Evolutionary conservation across 2,329 filamentous ascomycete genomes (phyloP), one percentile per base, ranked within the genome.

Genomic region (Colletotrichum neosansevieriae): DNA sequence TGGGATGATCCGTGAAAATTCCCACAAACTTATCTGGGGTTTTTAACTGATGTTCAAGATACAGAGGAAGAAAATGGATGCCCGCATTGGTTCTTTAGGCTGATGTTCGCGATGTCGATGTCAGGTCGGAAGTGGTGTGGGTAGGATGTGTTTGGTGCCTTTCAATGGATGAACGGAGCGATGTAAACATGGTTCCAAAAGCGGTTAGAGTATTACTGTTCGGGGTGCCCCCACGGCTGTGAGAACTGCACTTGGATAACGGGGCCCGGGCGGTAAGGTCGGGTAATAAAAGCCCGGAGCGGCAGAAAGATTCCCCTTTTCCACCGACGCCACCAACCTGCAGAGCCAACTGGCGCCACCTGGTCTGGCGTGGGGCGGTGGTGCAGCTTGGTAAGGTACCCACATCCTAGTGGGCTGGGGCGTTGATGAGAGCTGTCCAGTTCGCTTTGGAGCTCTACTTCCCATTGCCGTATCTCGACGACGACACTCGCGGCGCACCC

Each of bases 131-230:
- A 63, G 19, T 62, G 53, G 29, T 38, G 42, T 38, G 5, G 29
- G 34, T 58, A 44, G 44, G 17, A 57, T 63, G 60, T 64, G 67
- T 67, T 69, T 21, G 44, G 57, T 58, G 51, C 15, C 40, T 66
- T 56, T 40, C 19, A 34, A 66, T 49, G 34, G 34, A 44, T 29
- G 51, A 42, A n/a, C 34, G 32, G 36, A 51, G 50, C 21, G 21
- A 70, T 51, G 75, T 77, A 77, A 77, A 77, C 75, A 77, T 58
- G 72, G 59, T 77, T 70, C 75, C 75, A 13, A 67, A 75, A 72
- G 2, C 12, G 70, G 67, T 60, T 69, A 69, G 67, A 15, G 12
- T 6, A 15, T 3, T n/a, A 21, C 21, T 60, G 40, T 11, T 17
- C 17, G 21, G 15, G 17, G 17, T 38, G 21, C 64, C 51, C 64